Evolutionary conservation across 805 yeast genomes (phyloP), one percentile per base, ranked within the genome.

Genomic region (Debaryomyces tyrocola): DNA sequence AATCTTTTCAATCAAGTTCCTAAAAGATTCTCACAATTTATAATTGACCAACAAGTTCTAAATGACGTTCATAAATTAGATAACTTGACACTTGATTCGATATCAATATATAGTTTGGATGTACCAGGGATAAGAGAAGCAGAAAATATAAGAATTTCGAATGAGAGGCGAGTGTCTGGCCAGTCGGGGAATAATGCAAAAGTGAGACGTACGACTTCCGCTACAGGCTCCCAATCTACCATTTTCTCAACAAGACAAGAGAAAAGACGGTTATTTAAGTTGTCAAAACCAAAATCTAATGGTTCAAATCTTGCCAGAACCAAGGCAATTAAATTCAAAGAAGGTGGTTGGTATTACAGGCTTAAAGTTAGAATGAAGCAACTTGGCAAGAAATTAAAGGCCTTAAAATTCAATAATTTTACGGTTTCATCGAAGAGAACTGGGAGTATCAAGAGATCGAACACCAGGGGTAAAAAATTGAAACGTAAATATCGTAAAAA

Each of bases 181-280:
- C n/a, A 10, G n/a, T 28, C 33, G 33, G 34, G 14, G 6, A n/a
- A n/a, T 12, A 31, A 31, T 14, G 15, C 20, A 12, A 6, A 12
- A 9, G n/a, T 12, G 3, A 21, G 9, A n/a, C 42, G 29, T 18
- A 24, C 42, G 6, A 15, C 15, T 12, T 15, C 18, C 2, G 33
- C 70, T 44, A 64, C 66, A 72, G 75, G 69, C 4, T 70, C 75
- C 0, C 77, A 71, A 50, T 76, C 73, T 20, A 73, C 78, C 0
- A 72, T 72, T 31, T 72, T 72, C 50, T 69, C 75, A n/a, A 72
- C 76, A 8, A 55, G 74, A 47, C 58, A 52, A 11, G 62, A 55
- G 15, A 58, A 51, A 15, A 28, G 29, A 27, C 20, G 43, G 6
- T 29, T 18, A 27, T 40, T 24, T 11, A 31, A 31, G 14, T 21